Conservation (phyloP, 2,329 filamentous ascomycete genomes). For the Neoscytalidium dimidiatum region DNA sequence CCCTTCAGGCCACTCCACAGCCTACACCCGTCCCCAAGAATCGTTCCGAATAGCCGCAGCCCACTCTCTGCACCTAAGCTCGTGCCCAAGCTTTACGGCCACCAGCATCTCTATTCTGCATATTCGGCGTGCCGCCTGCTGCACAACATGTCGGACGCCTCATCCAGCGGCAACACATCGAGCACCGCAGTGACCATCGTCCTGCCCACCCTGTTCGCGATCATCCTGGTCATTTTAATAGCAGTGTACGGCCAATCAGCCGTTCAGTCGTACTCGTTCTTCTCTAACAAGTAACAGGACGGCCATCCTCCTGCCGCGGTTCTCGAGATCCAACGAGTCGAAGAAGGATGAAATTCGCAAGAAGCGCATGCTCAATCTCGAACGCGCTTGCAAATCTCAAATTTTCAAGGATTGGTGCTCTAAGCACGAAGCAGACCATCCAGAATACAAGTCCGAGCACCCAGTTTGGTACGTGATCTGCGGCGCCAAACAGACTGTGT, state of each 20-base stretch:
- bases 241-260: constrained; percentile 28
- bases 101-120: not conserved
- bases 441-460: constrained; percentile 19
- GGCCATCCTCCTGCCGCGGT: constrained; percentile 12
- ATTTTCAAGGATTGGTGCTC: constrained; percentile 36
- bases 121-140: not conserved
- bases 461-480: constrained; percentile 12
- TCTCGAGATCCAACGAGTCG: constrained; percentile 21
- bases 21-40: not conserved
- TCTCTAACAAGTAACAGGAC: constrained; percentile 4
- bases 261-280: not conserved
- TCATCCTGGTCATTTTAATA: constrained; percentile 33
- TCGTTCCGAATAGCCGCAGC: not conserved
- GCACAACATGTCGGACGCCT: constrained; percentile 8
- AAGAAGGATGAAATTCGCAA: constrained; percentile 29
- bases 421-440: constrained; percentile 10
- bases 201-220: constrained; percentile 33
- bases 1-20: not conserved
- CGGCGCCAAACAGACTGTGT: too few relatives aligned
- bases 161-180: not conserved
- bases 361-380: constrained; percentile 33
- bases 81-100: not conserved
- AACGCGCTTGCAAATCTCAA: constrained; percentile 34
- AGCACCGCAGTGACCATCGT: constrained; percentile 29
- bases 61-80: not conserved